phyloP scores from a whole-genome alignment of 768 basidiomycete species.

The Pulveroboletus sp. region DNA sequence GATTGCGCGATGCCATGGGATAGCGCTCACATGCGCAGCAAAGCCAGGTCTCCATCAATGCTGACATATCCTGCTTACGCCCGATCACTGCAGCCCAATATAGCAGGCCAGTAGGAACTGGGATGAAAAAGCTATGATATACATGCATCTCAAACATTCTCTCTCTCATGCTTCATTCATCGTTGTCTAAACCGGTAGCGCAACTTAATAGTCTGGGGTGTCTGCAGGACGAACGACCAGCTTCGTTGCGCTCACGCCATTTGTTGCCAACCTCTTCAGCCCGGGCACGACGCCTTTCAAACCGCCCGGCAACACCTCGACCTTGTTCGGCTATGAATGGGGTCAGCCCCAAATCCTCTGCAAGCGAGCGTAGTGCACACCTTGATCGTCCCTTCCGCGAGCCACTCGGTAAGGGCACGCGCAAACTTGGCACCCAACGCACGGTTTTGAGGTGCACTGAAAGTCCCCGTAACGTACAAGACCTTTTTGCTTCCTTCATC shows the following conservation, averaged over 20 bases:
- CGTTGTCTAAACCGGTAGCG: too few relatives aligned
- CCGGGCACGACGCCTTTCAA: slow-evolving; percentile 33
- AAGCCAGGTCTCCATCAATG: too few relatives aligned
- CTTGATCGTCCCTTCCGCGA: slow-evolving; percentile 18
- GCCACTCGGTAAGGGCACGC: slow-evolving; percentile 12
- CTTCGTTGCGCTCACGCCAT: slow-evolving; percentile 39
- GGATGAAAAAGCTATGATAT: too few relatives aligned
- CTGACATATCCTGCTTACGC: background rate
- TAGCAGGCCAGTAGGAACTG: background rate
- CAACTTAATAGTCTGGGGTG: background rate
- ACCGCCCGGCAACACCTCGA: slow-evolving; percentile 39
- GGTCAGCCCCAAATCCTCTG: too few relatives aligned
- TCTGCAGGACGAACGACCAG: slow-evolving; percentile 30
- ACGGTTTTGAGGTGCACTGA: slow-evolving; percentile 4
- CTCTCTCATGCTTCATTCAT: too few relatives aligned
- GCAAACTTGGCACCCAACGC: slow-evolving; percentile 11
- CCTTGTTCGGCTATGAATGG: slow-evolving; percentile 18
- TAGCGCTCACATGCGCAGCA: too few relatives aligned
- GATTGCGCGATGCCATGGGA: too few relatives aligned
- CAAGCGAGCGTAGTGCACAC: background rate
- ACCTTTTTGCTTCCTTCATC: slow-evolving; percentile 1
- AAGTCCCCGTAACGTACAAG: background rate
- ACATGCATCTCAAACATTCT: too few relatives aligned
- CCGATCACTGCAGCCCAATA: background rate
- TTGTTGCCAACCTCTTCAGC: slow-evolving; percentile 26